Conservation (phyloP, 257 asterid genomes). For the Eustoma russellianum region DNA sequence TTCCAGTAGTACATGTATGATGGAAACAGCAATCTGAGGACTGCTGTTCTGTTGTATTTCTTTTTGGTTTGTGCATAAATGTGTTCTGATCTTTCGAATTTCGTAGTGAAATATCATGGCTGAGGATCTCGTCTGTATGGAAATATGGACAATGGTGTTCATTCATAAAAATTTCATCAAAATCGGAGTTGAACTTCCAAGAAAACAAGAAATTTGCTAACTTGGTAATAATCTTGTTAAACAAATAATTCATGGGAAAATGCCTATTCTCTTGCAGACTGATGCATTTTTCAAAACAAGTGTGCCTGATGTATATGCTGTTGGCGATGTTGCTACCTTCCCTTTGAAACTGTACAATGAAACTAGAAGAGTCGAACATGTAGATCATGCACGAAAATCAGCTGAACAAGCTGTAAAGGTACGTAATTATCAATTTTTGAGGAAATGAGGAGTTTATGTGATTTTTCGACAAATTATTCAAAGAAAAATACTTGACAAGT, state of each 20-base stretch:
- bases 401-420: slow-evolving; percentile 99
- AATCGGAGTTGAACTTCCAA: too few relatives aligned
- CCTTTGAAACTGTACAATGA: slow-evolving; percentile 82
- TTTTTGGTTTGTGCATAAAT: too few relatives aligned
- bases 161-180: too few relatives aligned
- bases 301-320: slow-evolving; percentile 74
- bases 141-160: too few relatives aligned
- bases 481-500: not conserved
- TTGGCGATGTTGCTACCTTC: slow-evolving; percentile 94
- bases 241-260: not conserved
- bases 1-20: too few relatives aligned
- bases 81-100: too few relatives aligned
- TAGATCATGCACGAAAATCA: slow-evolving; percentile 91
- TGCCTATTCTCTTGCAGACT: slow-evolving; percentile 49
- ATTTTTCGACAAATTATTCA: not conserved
- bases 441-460: not conserved
- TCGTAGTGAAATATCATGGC: too few relatives aligned
- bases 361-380: slow-evolving; percentile 80
- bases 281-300: slow-evolving; percentile 80
- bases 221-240: too few relatives aligned
- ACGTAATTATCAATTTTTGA: not conserved
- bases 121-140: too few relatives aligned
- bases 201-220: too few relatives aligned
- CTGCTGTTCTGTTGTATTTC: too few relatives aligned
- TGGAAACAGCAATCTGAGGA: too few relatives aligned